Evolutionary conservation across 768 basidiomycete genomes (phyloP).

Genomic region (Chiua virens): DNA sequence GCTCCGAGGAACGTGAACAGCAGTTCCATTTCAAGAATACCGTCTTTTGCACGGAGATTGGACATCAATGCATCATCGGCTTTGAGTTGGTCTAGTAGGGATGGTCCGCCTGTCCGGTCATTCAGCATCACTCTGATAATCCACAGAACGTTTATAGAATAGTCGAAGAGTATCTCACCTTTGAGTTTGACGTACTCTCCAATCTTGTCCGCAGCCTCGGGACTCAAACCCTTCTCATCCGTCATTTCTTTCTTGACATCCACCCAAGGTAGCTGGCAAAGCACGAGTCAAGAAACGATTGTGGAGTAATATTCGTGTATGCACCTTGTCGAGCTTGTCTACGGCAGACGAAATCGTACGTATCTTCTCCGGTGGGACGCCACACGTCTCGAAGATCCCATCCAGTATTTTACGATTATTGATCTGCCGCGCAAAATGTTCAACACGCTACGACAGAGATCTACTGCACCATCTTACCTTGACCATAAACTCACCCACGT

Average conservation of each 20-base stretch:
- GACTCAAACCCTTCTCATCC: slow-evolving; percentile 86
- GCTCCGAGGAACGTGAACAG: slow-evolving; percentile 82
- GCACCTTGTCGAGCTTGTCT: slow-evolving; percentile 96
- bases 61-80: slow-evolving; percentile 62
- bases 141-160: background rate
- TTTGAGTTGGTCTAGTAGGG: slow-evolving; percentile 69
- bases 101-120: slow-evolving; percentile 60
- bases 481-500: slow-evolving; percentile 92
- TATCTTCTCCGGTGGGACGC: slow-evolving; percentile 88
- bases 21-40: slow-evolving; percentile 82
- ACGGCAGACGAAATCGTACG: slow-evolving; percentile 93
- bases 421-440: slow-evolving; percentile 48
- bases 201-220: slow-evolving; percentile 84
- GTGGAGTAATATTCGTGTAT: background rate
- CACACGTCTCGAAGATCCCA: slow-evolving; percentile 95
- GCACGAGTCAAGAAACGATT: background rate
- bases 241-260: slow-evolving; percentile 98
- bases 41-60: slow-evolving; percentile 76
- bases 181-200: slow-evolving; percentile 97
- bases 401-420: slow-evolving; percentile 98
- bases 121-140: slow-evolving; percentile 1
- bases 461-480: slow-evolving; percentile 52
- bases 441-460: background rate
- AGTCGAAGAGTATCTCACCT: slow-evolving; percentile 46
- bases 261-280: slow-evolving; percentile 71